Evolutionary conservation across 345 rosid species (phyloP).

Genomic region (Heritiera fomes): DNA sequence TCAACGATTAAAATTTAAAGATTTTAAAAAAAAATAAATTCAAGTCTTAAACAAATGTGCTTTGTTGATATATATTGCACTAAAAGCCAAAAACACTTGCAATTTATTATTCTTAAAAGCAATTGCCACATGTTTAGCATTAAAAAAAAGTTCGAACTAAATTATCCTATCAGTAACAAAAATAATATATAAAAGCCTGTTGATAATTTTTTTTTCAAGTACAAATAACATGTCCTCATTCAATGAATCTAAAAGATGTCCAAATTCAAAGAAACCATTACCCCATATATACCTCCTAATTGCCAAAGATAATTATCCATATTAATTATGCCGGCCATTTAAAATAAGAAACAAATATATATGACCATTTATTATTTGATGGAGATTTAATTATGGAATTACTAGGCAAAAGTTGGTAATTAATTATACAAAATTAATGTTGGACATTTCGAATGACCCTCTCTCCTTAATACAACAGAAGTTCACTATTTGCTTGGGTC

Average conservation of each 20-base stretch:
- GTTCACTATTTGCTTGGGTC: background rate
- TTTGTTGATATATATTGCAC: no score
- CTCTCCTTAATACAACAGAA: background rate
- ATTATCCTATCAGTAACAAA: background rate
- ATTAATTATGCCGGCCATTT: background rate
- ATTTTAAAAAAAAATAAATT: no score
- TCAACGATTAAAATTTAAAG: no score
- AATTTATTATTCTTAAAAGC: background rate
- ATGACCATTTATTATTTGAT: background rate
- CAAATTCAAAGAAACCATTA: background rate
- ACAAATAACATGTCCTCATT: background rate
- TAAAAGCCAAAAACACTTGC: no score
- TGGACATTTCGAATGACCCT: background rate
- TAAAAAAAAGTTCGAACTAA: background rate
- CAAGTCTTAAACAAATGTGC: no score
- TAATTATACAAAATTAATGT: background rate
- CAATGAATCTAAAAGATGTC: constrained; percentile 3
- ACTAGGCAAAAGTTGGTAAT: background rate
- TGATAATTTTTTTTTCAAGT: background rate
- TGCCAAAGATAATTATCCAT: background rate
- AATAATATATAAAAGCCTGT: background rate
- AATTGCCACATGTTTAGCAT: background rate
- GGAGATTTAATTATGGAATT: background rate
- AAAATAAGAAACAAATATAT: background rate
- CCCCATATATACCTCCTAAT: background rate